These are phyloP conservation scores for Fragaria iinumae DNA, from an alignment of 306 rosid genomes.

Conservation along the genomic window DNA sequence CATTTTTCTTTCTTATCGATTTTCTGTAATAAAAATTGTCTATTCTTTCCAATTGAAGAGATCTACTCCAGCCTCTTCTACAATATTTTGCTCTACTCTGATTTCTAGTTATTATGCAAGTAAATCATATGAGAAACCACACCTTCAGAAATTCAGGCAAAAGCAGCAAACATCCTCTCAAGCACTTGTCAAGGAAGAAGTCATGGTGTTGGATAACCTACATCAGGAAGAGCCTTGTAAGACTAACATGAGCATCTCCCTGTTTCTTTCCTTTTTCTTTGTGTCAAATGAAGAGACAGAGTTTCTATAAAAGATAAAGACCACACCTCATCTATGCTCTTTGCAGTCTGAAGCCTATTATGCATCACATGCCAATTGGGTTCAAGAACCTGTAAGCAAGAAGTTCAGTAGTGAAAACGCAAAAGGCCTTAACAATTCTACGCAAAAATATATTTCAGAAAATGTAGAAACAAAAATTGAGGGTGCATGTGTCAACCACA, in stretches of 20 bases:
- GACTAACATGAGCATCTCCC: slow-evolving; percentile 8
- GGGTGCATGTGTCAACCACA: neutral
- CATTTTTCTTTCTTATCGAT: neutral
- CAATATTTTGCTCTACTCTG: neutral
- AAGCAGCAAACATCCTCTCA: slow-evolving; percentile 91
- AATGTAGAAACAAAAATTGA: neutral
- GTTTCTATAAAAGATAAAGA: slow-evolving; percentile 5
- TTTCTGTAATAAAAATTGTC: neutral
- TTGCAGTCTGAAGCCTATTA: slow-evolving; percentile 80
- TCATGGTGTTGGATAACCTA: slow-evolving; percentile 98
- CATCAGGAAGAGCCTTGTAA: slow-evolving; percentile 38
- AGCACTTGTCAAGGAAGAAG: slow-evolving; percentile 87
- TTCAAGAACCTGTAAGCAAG: slow-evolving; percentile 74
- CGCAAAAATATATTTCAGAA: slow-evolving; percentile 5
- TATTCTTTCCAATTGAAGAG: neutral
- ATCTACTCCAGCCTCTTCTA: neutral
- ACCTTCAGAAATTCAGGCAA: slow-evolving; percentile 93
- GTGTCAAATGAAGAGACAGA: neutral
- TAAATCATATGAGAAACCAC: slow-evolving; percentile 12
- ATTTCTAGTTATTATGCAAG: neutral
- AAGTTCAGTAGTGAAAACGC: slow-evolving; percentile 15
- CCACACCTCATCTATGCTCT: slow-evolving; percentile 87
- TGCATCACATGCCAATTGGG: slow-evolving; percentile 97
- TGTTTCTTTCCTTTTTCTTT: neutral
- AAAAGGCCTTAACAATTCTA: neutral